A percentile compares a stretch with the other conserved stretches of the same genome.
Evolutionary conservation across 345 rosid species (phyloP).

Genomic region (Acer campestre): DNA sequence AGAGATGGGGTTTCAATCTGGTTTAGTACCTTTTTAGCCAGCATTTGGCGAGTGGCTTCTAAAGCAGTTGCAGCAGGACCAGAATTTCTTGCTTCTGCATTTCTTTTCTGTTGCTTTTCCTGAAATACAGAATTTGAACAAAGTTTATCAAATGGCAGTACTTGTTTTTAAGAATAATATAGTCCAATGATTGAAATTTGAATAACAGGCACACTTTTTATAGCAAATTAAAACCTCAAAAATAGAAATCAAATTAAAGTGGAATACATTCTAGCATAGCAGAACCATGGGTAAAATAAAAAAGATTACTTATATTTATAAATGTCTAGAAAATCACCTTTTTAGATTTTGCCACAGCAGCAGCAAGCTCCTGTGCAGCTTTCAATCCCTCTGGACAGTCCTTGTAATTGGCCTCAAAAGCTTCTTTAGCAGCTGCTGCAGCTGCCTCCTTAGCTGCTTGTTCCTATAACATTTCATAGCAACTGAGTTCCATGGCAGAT

Average conservation of each 20-base stretch:
- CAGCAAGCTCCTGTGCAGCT: conserved; percentile 71
- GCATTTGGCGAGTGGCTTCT: conserved; percentile 70
- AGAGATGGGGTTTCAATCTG: not conserved
- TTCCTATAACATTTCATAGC: conserved; percentile 54
- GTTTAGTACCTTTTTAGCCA: conserved; percentile 61
- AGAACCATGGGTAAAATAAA: not conserved
- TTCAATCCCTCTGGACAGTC: conserved; percentile 55
- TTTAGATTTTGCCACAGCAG: conserved; percentile 61
- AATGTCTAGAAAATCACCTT: no score
- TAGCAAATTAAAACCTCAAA: not conserved
- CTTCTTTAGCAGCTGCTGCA: conserved; percentile 61
- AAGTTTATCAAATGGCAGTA: not conserved
- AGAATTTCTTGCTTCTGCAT: conserved; percentile 67
- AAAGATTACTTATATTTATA: not conserved
- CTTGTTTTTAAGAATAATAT: not conserved
- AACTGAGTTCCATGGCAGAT: no score
- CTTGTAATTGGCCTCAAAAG: conserved; percentile 54
- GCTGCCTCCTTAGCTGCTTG: conserved; percentile 93
- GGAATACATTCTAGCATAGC: not conserved
- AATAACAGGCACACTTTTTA: not conserved
- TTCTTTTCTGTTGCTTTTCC: conserved; percentile 86
- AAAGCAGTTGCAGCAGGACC: conserved; percentile 71
- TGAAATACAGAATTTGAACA: conserved; percentile 25
- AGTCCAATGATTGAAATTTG: not conserved
- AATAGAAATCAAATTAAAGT: not conserved